Conservation (phyloP, 306 rosid species). For the Acacia melanoxylon region DNA sequence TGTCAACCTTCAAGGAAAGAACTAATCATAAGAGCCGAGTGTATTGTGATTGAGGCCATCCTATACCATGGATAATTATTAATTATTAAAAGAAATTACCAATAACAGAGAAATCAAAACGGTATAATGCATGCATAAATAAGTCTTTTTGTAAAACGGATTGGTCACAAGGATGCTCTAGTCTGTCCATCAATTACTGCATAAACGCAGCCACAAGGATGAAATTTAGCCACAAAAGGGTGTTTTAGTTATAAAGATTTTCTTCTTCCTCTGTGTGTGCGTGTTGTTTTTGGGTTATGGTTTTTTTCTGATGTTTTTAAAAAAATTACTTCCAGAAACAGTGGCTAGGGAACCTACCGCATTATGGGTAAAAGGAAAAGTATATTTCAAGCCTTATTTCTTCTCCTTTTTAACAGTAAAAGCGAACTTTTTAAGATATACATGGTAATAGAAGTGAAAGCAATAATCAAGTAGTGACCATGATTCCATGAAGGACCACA, state of each 20-base stretch:
- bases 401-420: neutral
- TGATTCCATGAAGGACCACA: neutral
- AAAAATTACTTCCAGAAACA: neutral
- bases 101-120: neutral
- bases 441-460: neutral
- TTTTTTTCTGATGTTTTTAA: neutral
- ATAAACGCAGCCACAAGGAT: neutral
- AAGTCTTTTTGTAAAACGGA: neutral
- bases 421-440: neutral
- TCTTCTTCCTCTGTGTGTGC: neutral
- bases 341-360: neutral
- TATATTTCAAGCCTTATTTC: neutral
- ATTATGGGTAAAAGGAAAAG: neutral
- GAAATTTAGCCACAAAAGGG: neutral
- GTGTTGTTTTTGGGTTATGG: no score
- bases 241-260: neutral
- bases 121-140: neutral
- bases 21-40: neutral
- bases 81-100: neutral
- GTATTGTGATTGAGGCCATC: conserved; percentile 11
- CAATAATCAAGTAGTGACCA: neutral
- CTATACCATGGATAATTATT: neutral
- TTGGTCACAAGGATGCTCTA: neutral
- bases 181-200: neutral
- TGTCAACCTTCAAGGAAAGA: neutral